These are phyloP conservation scores for Eucalyptus albens DNA, from an alignment of 345 rosid species.

Conservation along the genomic window DNA sequence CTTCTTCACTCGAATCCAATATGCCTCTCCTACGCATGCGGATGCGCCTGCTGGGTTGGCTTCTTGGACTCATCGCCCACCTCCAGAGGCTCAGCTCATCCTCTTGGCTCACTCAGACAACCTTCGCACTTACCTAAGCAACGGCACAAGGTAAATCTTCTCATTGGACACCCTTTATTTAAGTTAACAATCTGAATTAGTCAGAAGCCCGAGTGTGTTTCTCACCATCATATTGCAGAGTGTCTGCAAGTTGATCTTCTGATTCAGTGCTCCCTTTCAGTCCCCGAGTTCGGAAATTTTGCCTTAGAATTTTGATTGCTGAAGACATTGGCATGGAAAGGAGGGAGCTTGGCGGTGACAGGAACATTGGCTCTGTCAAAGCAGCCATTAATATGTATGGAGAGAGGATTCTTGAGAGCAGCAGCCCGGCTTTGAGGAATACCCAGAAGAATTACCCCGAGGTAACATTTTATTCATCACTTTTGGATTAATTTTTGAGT, in stretches of 20 bases:
- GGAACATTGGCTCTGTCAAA: conserved; percentile 53
- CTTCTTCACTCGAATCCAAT: not conserved
- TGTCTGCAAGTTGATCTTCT: not conserved
- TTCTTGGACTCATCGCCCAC: not conserved
- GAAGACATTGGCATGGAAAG: conserved; percentile 18
- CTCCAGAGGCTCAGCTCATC: not conserved
- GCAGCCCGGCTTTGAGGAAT: conserved; percentile 10
- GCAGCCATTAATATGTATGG: conserved; percentile 38
- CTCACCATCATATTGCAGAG: not conserved
- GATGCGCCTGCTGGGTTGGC: not conserved
- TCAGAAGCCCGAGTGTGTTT: not conserved
- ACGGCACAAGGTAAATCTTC: not conserved
- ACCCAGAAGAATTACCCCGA: conserved; percentile 26
- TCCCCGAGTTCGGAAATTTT: not conserved
- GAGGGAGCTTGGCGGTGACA: conserved; percentile 16
- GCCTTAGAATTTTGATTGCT: not conserved
- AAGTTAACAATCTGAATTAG: not conserved
- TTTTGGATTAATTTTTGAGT: not conserved
- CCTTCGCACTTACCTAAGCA: not conserved
- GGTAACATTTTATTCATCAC: conserved; percentile 15
- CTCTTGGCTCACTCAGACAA: not conserved
- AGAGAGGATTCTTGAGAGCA: conserved; percentile 25
- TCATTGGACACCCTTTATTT: not conserved
- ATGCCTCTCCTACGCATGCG: not conserved
- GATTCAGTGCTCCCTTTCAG: not conserved